phyloP scores from a whole-genome alignment of 192 early-diverging fungal species.

The Umbelopsis vinacea region DNA sequence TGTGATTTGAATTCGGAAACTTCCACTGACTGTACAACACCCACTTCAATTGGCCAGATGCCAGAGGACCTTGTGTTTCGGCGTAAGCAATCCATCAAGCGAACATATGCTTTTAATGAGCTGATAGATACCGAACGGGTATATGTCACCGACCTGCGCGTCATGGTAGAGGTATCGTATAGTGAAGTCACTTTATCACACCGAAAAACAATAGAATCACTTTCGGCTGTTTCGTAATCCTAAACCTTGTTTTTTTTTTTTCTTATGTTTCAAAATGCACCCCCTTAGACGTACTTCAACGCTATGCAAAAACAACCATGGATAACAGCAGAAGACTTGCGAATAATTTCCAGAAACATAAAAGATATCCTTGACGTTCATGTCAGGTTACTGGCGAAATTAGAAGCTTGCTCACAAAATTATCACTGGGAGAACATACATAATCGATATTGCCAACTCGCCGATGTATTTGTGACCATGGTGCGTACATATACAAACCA shows the following conservation, averaged over 20 bases:
- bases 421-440: slow-evolving; percentile 15
- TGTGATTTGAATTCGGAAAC: slow-evolving; percentile 16
- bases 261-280: neutral
- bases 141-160: slow-evolving; percentile 33
- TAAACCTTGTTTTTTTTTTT: neutral
- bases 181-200: neutral
- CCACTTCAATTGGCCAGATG: neutral
- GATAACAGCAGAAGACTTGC: neutral
- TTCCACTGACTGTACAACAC: slow-evolving; percentile 2
- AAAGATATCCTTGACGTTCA: neutral
- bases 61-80: slow-evolving; percentile 17
- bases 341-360: slow-evolving; percentile 1
- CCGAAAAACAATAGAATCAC: slow-evolving; percentile 19
- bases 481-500: neutral
- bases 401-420: slow-evolving; percentile 7
- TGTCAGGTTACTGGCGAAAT: neutral
- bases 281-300: neutral
- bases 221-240: neutral
- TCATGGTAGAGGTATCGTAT: slow-evolving; percentile 35
- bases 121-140: slow-evolving; percentile 39
- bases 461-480: slow-evolving; percentile 16
- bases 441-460: slow-evolving; percentile 15
- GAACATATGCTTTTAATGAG: slow-evolving; percentile 37
- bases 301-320: slow-evolving; percentile 8
- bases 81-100: slow-evolving; percentile 18